A percentile compares a stretch with the other conserved stretches of the same genome.
Conservation (phyloP, 2,329 filamentous ascomycete genomes). For the Cordyceps cicadae region DNA sequence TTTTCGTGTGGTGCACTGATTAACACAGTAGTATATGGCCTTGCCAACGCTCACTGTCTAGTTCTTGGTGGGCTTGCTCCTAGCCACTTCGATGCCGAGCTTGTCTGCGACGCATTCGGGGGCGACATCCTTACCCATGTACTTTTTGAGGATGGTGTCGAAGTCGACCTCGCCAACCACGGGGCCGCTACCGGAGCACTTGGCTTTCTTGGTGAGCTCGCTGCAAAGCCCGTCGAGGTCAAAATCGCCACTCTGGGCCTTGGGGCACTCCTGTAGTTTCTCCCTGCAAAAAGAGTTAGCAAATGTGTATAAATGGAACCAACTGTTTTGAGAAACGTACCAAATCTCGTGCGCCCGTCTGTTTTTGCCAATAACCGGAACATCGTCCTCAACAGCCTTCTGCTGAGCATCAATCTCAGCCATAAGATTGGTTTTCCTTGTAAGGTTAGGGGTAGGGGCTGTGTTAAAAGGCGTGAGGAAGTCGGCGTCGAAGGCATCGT, state of each 20-base stretch:
- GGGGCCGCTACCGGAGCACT: constrained; percentile 83
- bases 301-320: not conserved
- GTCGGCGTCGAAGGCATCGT: constrained; percentile 74
- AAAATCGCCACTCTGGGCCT: constrained; percentile 82
- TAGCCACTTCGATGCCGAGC: constrained; percentile 52
- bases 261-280: constrained; percentile 76
- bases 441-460: constrained; percentile 32
- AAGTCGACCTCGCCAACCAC: constrained; percentile 87
- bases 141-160: constrained; percentile 64
- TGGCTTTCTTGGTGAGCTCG: constrained; percentile 90
- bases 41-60: not conserved
- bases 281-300: constrained; percentile 59
- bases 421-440: constrained; percentile 61
- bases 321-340: not conserved
- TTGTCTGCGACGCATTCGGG: constrained; percentile 26
- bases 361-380: not conserved
- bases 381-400: constrained; percentile 62
- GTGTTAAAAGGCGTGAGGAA: constrained; percentile 76
- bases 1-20: not conserved
- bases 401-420: constrained; percentile 69
- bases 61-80: constrained; percentile 13
- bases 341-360: constrained; percentile 5
- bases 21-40: not conserved
- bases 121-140: constrained; percentile 39
- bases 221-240: constrained; percentile 90